These are phyloP conservation scores for Torulaspora maleeae DNA, from an alignment of 805 yeast species.

Conservation along the genomic window DNA sequence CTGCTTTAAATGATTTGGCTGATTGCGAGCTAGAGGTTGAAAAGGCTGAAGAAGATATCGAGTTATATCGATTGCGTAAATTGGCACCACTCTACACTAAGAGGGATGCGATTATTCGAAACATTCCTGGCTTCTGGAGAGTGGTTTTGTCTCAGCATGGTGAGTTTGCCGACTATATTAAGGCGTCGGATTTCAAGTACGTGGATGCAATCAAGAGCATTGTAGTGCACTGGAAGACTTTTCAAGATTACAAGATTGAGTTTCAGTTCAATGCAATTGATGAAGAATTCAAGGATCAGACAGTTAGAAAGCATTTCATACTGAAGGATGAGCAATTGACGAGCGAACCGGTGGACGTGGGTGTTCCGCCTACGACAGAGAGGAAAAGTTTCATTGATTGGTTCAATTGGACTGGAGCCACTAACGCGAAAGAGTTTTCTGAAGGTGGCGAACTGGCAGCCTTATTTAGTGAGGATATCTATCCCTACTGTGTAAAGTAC, in stretches of 20 bases:
- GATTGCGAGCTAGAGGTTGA: conserved; percentile 56
- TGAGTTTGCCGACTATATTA: conserved; percentile 76
- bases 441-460: conserved; percentile 75
- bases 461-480: conserved; percentile 70
- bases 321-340: conserved; percentile 48
- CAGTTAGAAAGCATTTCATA: conserved; percentile 55
- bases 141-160: conserved; percentile 77
- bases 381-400: conserved; percentile 85
- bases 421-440: conserved; percentile 72
- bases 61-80: conserved; percentile 47
- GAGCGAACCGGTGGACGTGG: conserved; percentile 47
- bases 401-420: conserved; percentile 78
- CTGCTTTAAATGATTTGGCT: conserved; percentile 48
- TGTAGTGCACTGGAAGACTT: conserved; percentile 48
- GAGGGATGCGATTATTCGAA: conserved; percentile 48
- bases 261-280: conserved; percentile 51
- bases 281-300: conserved; percentile 51
- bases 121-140: conserved; percentile 81
- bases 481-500: conserved; percentile 78
- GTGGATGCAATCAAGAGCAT: conserved; percentile 64
- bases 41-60: conserved; percentile 53
- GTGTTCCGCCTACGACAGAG: conserved; percentile 50
- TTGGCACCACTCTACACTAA: conserved; percentile 54
- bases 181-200: conserved; percentile 70
- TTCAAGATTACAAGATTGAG: conserved; percentile 52